phyloP scores from a whole-genome alignment of 2,329 filamentous ascomycete species.

The Ophiostoma tasmaniense region DNA sequence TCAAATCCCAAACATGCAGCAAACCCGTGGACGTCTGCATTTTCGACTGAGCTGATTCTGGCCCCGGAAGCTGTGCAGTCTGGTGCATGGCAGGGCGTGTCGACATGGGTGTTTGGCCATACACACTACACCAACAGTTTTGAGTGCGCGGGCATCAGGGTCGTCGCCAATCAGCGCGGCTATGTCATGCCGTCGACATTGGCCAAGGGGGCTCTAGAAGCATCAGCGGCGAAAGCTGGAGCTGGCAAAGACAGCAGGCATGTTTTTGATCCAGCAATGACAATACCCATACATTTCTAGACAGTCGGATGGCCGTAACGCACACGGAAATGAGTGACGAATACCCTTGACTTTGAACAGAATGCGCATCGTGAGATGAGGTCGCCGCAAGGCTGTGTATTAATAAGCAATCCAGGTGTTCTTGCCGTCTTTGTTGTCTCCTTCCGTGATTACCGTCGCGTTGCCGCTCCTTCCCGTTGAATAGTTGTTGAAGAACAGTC shows the following conservation, averaged over 20 bases:
- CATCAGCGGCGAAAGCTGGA: neutral
- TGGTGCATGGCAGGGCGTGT: slow-evolving; percentile 16
- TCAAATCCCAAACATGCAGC: slow-evolving; percentile 30
- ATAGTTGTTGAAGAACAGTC: neutral
- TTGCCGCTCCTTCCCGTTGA: neutral
- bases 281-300: neutral
- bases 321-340: too few relatives aligned
- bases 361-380: neutral
- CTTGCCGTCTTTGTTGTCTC: neutral
- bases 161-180: slow-evolving; percentile 37
- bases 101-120: slow-evolving; percentile 42
- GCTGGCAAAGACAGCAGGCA: neutral
- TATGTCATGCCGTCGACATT: slow-evolving; percentile 6
- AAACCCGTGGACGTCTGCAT: slow-evolving; percentile 38
- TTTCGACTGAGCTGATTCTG: slow-evolving; percentile 40
- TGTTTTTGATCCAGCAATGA: neutral
- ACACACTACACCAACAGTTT: slow-evolving; percentile 38
- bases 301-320: neutral
- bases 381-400: neutral
- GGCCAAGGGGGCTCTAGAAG: neutral
- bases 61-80: slow-evolving; percentile 24
- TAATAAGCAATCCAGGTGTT: neutral
- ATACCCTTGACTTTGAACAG: neutral
- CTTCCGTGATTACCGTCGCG: neutral
- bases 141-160: slow-evolving; percentile 25